A percentile compares a stretch with the other conserved stretches of the same genome.
Evolutionary conservation across 345 rosid species (phyloP).

Genomic region (Corchorus olitorius): DNA sequence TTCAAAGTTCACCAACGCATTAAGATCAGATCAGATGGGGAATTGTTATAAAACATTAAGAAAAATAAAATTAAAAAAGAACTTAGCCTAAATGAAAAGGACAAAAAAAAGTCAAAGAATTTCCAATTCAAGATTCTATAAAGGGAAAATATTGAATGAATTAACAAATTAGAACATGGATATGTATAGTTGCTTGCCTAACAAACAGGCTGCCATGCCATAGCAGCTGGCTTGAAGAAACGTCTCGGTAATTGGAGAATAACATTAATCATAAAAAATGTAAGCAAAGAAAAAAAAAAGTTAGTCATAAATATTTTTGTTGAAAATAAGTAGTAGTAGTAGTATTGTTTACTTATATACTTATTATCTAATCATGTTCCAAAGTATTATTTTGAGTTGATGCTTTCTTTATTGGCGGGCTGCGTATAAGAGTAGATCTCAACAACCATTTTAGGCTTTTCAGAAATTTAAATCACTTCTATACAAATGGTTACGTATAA

Average conservation of each 20-base stretch:
- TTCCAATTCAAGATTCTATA: not conserved
- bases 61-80: too few species aligned
- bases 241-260: conserved; percentile 13
- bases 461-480: not conserved
- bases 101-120: not conserved
- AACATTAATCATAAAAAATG: too few species aligned
- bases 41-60: not conserved
- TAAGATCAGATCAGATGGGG: too few species aligned
- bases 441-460: conserved; percentile 7
- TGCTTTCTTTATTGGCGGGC: too few species aligned
- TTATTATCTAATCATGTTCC: too few species aligned
- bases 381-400: too few species aligned
- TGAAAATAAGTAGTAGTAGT: not conserved
- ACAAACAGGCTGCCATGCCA: not conserved
- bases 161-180: not conserved
- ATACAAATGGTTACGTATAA: not conserved
- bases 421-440: not conserved
- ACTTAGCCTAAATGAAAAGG: not conserved
- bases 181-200: not conserved
- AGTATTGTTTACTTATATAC: conserved; percentile 17
- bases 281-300: too few species aligned
- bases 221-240: conserved; percentile 6
- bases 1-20: not conserved
- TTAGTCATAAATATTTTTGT: conserved; percentile 21
- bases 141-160: not conserved